phyloP scores from a whole-genome alignment of 371 early-diverging fungal genomes.

The Syncephalastrum monosporum region DNA sequence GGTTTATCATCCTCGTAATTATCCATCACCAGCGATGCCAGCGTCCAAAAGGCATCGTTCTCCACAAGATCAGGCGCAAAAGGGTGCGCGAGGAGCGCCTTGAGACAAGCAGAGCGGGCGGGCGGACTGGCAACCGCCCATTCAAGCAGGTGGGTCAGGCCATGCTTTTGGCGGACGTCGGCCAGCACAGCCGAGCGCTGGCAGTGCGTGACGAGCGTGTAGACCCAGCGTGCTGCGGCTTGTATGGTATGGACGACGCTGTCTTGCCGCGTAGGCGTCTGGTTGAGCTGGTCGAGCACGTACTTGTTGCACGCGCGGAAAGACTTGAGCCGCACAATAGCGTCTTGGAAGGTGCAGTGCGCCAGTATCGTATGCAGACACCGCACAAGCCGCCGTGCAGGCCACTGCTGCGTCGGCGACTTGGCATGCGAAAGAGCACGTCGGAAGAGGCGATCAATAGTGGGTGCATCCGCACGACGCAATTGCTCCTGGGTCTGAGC shows the following conservation, averaged over 20 bases:
- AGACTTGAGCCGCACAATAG: background rate
- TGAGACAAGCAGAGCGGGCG: too few species aligned
- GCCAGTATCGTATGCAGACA: slow-evolving; percentile 14
- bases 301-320: slow-evolving; percentile 10
- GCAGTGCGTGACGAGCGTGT: too few species aligned
- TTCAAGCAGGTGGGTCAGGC: too few species aligned
- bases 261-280: too few species aligned
- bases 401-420: slow-evolving; percentile 13
- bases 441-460: slow-evolving; percentile 10
- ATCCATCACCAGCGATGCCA: background rate
- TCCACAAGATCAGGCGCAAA: slow-evolving; percentile 1
- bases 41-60: slow-evolving; percentile 5
- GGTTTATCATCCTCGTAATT: background rate
- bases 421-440: slow-evolving; percentile 8
- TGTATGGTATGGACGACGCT: too few species aligned
- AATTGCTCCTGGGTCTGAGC: background rate
- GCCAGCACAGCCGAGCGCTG: too few species aligned
- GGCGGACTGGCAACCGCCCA: too few species aligned
- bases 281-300: slow-evolving; percentile 5
- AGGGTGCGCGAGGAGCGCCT: too few species aligned
- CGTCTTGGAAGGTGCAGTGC: background rate
- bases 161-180: too few species aligned
- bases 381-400: slow-evolving; percentile 11
- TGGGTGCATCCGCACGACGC: background rate
- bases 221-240: too few species aligned